Base-by-base conservation (phyloP, 2,329 filamentous ascomycete species). In the Stachybotrys chartarum region DNA sequence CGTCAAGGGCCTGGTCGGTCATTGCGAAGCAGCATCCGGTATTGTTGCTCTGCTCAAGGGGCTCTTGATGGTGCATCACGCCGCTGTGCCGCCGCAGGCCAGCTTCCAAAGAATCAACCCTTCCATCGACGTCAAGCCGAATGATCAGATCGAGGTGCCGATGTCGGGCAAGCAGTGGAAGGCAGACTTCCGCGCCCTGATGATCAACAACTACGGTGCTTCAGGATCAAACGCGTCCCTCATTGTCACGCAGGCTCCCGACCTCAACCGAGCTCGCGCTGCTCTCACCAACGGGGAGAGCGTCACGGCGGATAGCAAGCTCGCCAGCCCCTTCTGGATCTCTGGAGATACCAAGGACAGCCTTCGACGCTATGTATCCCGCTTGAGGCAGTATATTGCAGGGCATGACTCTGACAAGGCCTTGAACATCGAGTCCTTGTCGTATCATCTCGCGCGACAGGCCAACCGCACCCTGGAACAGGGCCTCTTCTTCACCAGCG, bases 1-100 rank as follows among this genome's bases (percentile, higher is more conserved):
- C 0, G 76, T 84, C 12, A 88, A 88, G 63, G 78, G 81, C 1
- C 86, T 86, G 47, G 69, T 86, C 3, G 84, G 84, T 1, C 84
- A 87, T 64, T 76, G 80, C 39, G 82, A 85, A 61, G 80, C 80
- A 3, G 81, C 81, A 6, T 83, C 83, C 1, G 83, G 83, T 51
- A 73, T 76, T 52, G 83, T 75, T 45, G 79, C 74, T 42, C 70
- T 87, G 6, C 72, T 81, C 63, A 87, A 87, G 67, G 78, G 84
- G 0, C 68, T 87, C 6, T 61, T 85, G 63, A 85, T 86, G 82
- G 65, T 86, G 51, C 75, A 82, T 66, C 79, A 85, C 3, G 14
- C 30, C 11, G 39, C 24, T 11, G n/a, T 51, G 16, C 50, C 50
- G 16, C 16, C 12, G 6, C 63, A 65, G 52, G 56, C 60, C 5